These are phyloP conservation scores for Hypoxylon sp. DNA, from an alignment of 2,329 filamentous ascomycete species.

Conservation along the genomic window DNA sequence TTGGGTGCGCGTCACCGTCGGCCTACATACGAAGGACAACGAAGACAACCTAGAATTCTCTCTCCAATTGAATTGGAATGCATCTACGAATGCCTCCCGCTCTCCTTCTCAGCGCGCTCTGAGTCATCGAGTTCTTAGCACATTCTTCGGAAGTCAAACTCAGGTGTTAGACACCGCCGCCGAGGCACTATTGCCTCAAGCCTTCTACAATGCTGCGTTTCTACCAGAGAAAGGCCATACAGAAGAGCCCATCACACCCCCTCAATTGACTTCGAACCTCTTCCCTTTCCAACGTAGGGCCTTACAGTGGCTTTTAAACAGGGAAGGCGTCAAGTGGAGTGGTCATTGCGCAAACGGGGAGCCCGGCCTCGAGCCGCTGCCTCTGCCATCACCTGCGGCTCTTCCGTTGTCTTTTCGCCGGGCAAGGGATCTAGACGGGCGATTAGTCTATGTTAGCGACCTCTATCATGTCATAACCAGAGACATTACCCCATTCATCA, in stretches of 20 bases:
- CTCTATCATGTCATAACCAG: constrained; percentile 72
- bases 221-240: constrained; percentile 66
- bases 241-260: constrained; percentile 58
- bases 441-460: constrained; percentile 63
- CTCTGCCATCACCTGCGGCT: constrained; percentile 33
- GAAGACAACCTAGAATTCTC: constrained; percentile 53
- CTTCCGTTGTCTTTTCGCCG: constrained; percentile 62
- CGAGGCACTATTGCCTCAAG: constrained; percentile 61
- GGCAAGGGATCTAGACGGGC: constrained; percentile 62
- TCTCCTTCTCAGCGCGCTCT: constrained; percentile 50
- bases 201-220: constrained; percentile 79
- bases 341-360: constrained; percentile 32
- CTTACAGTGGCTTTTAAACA: constrained; percentile 77
- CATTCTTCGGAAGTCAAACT: constrained; percentile 51
- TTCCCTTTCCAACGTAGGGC: constrained; percentile 82
- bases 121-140: constrained; percentile 57
- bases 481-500: constrained; percentile 62
- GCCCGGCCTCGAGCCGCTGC: constrained; percentile 50
- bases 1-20: constrained; percentile 55
- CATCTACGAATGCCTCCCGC: constrained; percentile 56
- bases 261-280: constrained; percentile 65
- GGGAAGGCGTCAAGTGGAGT: constrained; percentile 73
- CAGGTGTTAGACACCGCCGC: constrained; percentile 20
- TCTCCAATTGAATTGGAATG: constrained; percentile 62
- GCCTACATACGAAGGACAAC: constrained; percentile 50